phyloP scores from a whole-genome alignment of 176 grass and related monocot genomes.

The Cenchrus fungigraminus region DNA sequence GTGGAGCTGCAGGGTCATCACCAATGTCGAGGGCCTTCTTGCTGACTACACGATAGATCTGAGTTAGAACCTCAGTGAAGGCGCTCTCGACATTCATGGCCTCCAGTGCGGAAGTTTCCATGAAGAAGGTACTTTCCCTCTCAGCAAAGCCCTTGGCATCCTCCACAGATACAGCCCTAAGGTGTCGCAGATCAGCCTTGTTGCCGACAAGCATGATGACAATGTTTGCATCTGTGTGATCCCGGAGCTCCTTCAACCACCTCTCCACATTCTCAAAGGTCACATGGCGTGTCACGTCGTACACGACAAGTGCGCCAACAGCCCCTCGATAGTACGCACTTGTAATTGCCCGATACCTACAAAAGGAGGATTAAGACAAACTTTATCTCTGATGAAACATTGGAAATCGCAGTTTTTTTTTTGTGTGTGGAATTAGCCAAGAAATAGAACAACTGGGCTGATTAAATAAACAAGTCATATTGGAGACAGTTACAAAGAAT shows the following conservation, averaged over 20 bases:
- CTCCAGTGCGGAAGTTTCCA: constrained; percentile 53
- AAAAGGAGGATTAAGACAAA: not conserved
- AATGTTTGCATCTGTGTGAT: constrained; percentile 60
- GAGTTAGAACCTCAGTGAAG: constrained; percentile 61
- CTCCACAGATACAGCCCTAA: constrained; percentile 50
- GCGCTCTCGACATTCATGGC: constrained; percentile 53
- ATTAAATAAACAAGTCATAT: not conserved
- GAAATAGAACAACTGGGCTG: not conserved
- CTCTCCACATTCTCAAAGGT: constrained; percentile 64
- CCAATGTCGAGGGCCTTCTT: constrained; percentile 64
- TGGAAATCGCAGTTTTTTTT: not conserved
- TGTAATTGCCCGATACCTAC: constrained; percentile 59
- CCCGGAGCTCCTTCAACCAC: constrained; percentile 57
- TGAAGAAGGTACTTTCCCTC: constrained; percentile 57
- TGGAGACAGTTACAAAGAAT: not conserved
- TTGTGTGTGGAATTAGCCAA: not conserved
- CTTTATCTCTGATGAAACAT: not conserved
- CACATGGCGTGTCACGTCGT: constrained; percentile 53
- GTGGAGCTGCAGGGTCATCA: constrained; percentile 58
- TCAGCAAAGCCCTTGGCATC: constrained; percentile 59
- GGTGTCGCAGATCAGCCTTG: constrained; percentile 60
- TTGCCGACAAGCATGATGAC: constrained; percentile 62
- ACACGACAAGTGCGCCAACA: constrained; percentile 51
- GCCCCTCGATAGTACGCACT: constrained; percentile 58
- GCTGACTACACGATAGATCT: constrained; percentile 59